These are phyloP conservation scores for Ramularia endophylla DNA, from an alignment of 2,329 filamentous ascomycete species.

Conservation along the genomic window DNA sequence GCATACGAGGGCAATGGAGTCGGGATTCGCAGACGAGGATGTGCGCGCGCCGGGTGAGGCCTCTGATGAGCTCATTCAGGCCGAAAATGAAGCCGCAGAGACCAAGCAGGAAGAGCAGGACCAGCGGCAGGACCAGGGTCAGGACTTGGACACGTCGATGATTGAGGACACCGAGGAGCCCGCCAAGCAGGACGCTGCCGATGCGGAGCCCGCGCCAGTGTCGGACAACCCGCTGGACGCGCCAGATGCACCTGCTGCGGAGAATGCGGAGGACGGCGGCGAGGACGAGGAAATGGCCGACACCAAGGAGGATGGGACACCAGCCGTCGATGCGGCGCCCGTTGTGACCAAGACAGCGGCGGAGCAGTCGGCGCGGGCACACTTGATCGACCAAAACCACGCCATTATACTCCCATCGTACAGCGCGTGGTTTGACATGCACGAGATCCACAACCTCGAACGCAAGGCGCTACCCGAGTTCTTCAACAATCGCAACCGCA, in stretches of 20 bases:
- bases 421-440: conserved; percentile 99
- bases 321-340: conserved; percentile 18
- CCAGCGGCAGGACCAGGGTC: conserved; percentile 8
- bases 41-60: conserved; percentile 27
- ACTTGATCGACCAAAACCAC: conserved; percentile 89
- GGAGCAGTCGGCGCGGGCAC: conserved; percentile 82
- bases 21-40: conserved; percentile 28
- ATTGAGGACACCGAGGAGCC: conserved; percentile 24
- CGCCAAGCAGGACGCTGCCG: conserved; percentile 15
- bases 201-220: conserved; percentile 18
- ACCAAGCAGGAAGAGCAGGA: conserved; percentile 24
- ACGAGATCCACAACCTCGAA: conserved; percentile 81
- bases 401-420: conserved; percentile 96
- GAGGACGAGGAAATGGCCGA: conserved; percentile 53
- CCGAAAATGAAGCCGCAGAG: conserved; percentile 31
- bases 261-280: conserved; percentile 26
- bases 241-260: conserved; percentile 30
- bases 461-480: conserved; percentile 94
- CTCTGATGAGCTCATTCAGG: conserved; percentile 31
- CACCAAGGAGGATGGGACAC: conserved; percentile 39
- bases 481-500: conserved; percentile 96
- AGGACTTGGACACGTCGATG: conserved; percentile 30
- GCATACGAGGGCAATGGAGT: conserved; percentile 11
- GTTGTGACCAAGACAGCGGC: conserved; percentile 68
- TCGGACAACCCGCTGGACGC: conserved; percentile 37